phyloP scores from a whole-genome alignment of 2,329 filamentous ascomycete genomes.

The Fusarium sp. region DNA sequence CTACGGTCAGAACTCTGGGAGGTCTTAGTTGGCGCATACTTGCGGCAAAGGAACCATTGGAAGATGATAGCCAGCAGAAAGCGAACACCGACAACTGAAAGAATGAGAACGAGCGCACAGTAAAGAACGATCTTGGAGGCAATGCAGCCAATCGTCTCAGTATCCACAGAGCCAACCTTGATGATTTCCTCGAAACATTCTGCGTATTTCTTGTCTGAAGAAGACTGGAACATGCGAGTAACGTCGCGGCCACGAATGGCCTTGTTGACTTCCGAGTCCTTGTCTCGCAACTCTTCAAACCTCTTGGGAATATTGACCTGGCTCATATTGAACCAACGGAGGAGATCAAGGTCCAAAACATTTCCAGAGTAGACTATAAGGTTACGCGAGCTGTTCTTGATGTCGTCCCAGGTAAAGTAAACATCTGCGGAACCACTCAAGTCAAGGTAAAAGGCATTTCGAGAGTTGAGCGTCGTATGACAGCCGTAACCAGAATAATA shows the following conservation, averaged over 20 bases:
- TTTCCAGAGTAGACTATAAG: slow-evolving; percentile 94
- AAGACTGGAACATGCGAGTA: slow-evolving; percentile 85
- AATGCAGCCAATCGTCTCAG: slow-evolving; percentile 95
- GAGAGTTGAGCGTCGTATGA: slow-evolving; percentile 77
- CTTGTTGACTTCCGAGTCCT: slow-evolving; percentile 65
- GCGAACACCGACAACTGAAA: slow-evolving; percentile 86
- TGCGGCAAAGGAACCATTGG: slow-evolving; percentile 93
- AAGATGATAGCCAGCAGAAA: slow-evolving; percentile 92
- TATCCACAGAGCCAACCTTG: slow-evolving; percentile 95
- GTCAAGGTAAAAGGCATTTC: slow-evolving; percentile 78
- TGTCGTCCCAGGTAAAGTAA: slow-evolving; percentile 95
- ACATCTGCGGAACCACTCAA: slow-evolving; percentile 82
- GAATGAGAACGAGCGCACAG: slow-evolving; percentile 88
- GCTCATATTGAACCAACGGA: slow-evolving; percentile 87
- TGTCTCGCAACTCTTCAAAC: slow-evolving; percentile 83
- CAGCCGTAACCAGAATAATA: slow-evolving; percentile 89
- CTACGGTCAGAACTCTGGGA: slow-evolving; percentile 84
- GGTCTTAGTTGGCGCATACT: slow-evolving; percentile 86
- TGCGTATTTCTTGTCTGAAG: slow-evolving; percentile 81
- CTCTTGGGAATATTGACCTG: slow-evolving; percentile 80
- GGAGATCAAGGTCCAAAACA: slow-evolving; percentile 87
- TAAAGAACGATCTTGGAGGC: slow-evolving; percentile 97
- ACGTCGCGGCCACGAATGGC: slow-evolving; percentile 85
- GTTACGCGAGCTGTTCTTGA: slow-evolving; percentile 88
- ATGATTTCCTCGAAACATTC: slow-evolving; percentile 93